These are phyloP conservation scores for Mariannaea sp. DNA, from an alignment of 2,329 filamentous ascomycete genomes.

Conservation along the genomic window DNA sequence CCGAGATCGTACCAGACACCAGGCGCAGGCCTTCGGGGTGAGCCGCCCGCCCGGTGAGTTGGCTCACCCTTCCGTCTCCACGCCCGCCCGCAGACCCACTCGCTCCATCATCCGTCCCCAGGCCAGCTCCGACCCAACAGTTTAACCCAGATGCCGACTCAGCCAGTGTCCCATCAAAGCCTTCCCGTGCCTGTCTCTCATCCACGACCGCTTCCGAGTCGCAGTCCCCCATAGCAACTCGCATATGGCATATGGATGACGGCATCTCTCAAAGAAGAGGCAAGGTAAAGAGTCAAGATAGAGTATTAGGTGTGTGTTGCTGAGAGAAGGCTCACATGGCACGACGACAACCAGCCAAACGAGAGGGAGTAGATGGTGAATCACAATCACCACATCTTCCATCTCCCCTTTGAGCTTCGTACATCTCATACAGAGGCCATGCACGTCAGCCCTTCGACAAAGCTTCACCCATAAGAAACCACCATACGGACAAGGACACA, in stretches of 20 bases:
- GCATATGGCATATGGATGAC: background rate
- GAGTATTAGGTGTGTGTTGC: too few relatives aligned
- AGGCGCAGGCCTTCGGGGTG: slow-evolving; percentile 17
- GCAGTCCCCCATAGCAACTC: too few relatives aligned
- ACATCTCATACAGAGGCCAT: slow-evolving; percentile 26
- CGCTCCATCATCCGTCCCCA: slow-evolving; percentile 21
- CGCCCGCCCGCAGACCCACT: slow-evolving; percentile 21
- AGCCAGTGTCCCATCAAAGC: background rate
- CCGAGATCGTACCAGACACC: slow-evolving; percentile 23
- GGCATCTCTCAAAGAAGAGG: background rate
- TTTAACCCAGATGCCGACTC: slow-evolving; percentile 21
- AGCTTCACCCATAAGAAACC: background rate
- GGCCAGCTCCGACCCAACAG: slow-evolving; percentile 30
- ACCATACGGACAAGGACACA: too few relatives aligned
- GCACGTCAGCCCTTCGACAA: slow-evolving; percentile 36
- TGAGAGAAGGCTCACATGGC: too few relatives aligned
- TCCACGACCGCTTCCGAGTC: background rate
- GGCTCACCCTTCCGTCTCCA: slow-evolving; percentile 30
- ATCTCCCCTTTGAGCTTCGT: slow-evolving; percentile 28
- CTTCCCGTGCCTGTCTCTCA: background rate
- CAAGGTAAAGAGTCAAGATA: too few relatives aligned
- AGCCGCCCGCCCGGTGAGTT: slow-evolving; percentile 32
- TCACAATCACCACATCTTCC: slow-evolving; percentile 14
- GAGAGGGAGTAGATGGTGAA: too few relatives aligned
- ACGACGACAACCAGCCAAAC: background rate